These are phyloP conservation scores for Leishmania tarentolae DNA, from an alignment of 208 protist species.

Conservation along the genomic window DNA sequence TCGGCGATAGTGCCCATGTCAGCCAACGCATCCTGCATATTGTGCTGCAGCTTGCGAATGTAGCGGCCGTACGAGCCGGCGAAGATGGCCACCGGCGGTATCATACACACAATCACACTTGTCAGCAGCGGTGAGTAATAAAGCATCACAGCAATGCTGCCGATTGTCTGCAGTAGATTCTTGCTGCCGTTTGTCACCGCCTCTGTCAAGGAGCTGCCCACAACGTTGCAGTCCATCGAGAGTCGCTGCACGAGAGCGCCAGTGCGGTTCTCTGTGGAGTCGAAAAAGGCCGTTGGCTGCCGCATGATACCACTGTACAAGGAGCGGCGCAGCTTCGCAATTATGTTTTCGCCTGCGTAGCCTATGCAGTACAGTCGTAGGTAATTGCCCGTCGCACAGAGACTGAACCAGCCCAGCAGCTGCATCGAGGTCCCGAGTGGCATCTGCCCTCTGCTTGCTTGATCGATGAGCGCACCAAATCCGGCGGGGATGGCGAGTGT, in stretches of 20 bases:
- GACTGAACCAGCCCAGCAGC: slow-evolving; percentile 70
- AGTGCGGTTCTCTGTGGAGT: slow-evolving; percentile 74
- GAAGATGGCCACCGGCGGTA: slow-evolving; percentile 84
- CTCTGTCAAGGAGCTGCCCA: slow-evolving; percentile 83
- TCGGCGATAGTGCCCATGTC: slow-evolving; percentile 79
- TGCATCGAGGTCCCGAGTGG: slow-evolving; percentile 78
- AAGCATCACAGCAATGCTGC: slow-evolving; percentile 86
- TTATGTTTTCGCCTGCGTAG: slow-evolving; percentile 75
- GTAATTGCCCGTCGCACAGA: slow-evolving; percentile 78
- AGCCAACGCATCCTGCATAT: slow-evolving; percentile 83
- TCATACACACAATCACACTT: slow-evolving; percentile 77
- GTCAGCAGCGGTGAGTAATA: slow-evolving; percentile 87
- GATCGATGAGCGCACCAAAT: slow-evolving; percentile 86
- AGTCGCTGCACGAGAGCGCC: slow-evolving; percentile 81
- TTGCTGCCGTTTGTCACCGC: slow-evolving; percentile 81
- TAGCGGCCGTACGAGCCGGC: slow-evolving; percentile 85
- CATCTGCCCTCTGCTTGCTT: slow-evolving; percentile 79
- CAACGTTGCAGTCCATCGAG: slow-evolving; percentile 89
- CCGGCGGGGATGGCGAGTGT: slow-evolving; percentile 84
- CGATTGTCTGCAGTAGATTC: slow-evolving; percentile 79
- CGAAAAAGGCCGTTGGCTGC: slow-evolving; percentile 82
- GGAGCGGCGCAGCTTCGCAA: slow-evolving; percentile 61
- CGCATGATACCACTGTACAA: slow-evolving; percentile 71
- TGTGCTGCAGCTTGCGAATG: slow-evolving; percentile 73
- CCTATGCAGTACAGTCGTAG: slow-evolving; percentile 73